phyloP scores from a whole-genome alignment of 1,284 basidiomycete species.

The Ceratobasidium sp. region DNA sequence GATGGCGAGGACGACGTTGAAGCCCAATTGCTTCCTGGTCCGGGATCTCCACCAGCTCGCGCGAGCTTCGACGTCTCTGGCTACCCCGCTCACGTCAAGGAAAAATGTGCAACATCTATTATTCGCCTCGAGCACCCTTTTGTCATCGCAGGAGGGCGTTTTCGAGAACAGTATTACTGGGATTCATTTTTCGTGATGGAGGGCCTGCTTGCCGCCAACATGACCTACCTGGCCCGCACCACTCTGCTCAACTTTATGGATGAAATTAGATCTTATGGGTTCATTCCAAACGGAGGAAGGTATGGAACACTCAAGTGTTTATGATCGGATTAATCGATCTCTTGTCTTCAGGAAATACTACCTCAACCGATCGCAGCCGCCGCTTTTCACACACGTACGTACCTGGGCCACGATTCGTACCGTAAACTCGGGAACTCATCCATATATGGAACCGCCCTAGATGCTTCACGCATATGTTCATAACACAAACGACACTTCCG shows the following conservation, averaged over 20 bases:
- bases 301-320: not conserved
- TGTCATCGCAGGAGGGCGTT: slow-evolving; percentile 83
- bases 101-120: slow-evolving; percentile 76
- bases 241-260: slow-evolving; percentile 94
- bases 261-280: slow-evolving; percentile 78
- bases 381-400: slow-evolving; percentile 77
- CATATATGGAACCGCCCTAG: slow-evolving; percentile 51
- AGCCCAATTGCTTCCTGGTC: slow-evolving; percentile 18
- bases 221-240: slow-evolving; percentile 73
- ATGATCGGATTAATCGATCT: not conserved
- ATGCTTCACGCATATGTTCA: slow-evolving; percentile 72
- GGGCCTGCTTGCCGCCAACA: slow-evolving; percentile 79
- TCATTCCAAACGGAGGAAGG: slow-evolving; percentile 91
- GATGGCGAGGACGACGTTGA: not conserved
- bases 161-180: slow-evolving; percentile 77
- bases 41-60: slow-evolving; percentile 53
- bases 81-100: slow-evolving; percentile 50
- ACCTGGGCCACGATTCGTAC: not conserved
- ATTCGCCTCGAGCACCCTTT: slow-evolving; percentile 91
- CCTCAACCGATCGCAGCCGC: slow-evolving; percentile 88
- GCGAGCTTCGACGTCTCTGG: slow-evolving; percentile 77
- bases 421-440: not conserved
- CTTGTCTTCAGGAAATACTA: slow-evolving; percentile 66
- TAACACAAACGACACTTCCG: slow-evolving; percentile 63
- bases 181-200: slow-evolving; percentile 63